These are phyloP conservation scores for Wickerhamia fluorescens DNA, from an alignment of 805 yeast species.

Conservation along the genomic window DNA sequence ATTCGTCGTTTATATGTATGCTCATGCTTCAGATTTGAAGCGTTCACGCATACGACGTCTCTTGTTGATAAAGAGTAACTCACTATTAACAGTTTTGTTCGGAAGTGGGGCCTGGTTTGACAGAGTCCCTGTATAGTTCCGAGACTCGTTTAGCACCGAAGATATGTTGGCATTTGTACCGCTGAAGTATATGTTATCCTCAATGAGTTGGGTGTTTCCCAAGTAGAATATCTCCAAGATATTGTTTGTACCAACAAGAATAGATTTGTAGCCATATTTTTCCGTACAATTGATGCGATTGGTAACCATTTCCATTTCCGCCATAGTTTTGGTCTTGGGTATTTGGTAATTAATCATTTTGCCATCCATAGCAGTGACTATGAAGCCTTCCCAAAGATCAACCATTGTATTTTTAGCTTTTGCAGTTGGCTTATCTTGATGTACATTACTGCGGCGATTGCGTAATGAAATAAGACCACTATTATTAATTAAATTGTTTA, in stretches of 20 bases:
- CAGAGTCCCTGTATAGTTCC: background rate
- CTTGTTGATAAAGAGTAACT: slow-evolving; percentile 47
- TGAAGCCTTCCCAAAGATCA: slow-evolving; percentile 71
- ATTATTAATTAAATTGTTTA: slow-evolving; percentile 5
- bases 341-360: slow-evolving; percentile 52
- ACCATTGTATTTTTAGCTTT: slow-evolving; percentile 4
- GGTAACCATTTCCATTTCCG: slow-evolving; percentile 36
- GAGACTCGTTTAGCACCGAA: slow-evolving; percentile 10
- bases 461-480: slow-evolving; percentile 15
- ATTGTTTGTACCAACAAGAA: slow-evolving; percentile 70
- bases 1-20: too few relatives aligned
- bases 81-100: slow-evolving; percentile 27
- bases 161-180: slow-evolving; percentile 27
- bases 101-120: slow-evolving; percentile 6
- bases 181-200: slow-evolving; percentile 45
- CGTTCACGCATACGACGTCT: slow-evolving; percentile 31
- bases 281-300: slow-evolving; percentile 55
- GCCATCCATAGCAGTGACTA: slow-evolving; percentile 60
- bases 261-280: slow-evolving; percentile 71
- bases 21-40: too few relatives aligned
- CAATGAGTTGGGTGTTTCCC: slow-evolving; percentile 68
- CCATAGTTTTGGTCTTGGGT: slow-evolving; percentile 26
- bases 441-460: slow-evolving; percentile 5
- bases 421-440: slow-evolving; percentile 1
- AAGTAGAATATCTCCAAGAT: slow-evolving; percentile 63